These are phyloP conservation scores for Claviceps pazoutovae DNA, from an alignment of 2,329 filamentous ascomycete species.

Conservation along the genomic window DNA sequence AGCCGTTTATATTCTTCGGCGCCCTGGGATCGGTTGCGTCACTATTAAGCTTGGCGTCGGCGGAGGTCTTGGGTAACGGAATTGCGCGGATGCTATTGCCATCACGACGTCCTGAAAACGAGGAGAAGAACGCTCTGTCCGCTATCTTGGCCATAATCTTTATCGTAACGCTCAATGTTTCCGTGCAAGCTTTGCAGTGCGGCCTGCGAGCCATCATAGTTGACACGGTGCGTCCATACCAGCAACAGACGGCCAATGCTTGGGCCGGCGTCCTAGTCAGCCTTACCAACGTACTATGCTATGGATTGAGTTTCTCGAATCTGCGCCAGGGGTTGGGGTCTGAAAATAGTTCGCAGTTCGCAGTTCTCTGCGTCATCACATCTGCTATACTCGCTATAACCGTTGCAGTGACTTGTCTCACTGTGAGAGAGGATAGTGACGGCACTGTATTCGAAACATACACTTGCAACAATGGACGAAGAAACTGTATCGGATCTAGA, in stretches of 20 bases:
- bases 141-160: background rate
- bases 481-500: background rate
- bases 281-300: background rate
- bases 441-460: background rate
- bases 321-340: background rate
- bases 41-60: background rate
- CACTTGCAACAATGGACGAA: background rate
- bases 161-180: background rate
- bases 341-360: background rate
- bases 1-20: background rate
- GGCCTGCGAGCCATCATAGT: background rate
- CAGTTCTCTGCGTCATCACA: background rate
- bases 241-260: background rate
- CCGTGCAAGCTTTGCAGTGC: background rate
- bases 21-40: background rate
- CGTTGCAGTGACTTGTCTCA: background rate
- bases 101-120: background rate
- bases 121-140: background rate
- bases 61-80: background rate
- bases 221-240: background rate
- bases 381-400: background rate
- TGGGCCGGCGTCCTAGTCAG: background rate
- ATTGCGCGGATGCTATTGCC: background rate
- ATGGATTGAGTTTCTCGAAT: background rate
- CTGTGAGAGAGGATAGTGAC: background rate